Percentiles rank a stretch among this genome's conserved stretches.
Conservation (phyloP, 495 filamentous ascomycete genomes). For the Neurospora sp. region DNA sequence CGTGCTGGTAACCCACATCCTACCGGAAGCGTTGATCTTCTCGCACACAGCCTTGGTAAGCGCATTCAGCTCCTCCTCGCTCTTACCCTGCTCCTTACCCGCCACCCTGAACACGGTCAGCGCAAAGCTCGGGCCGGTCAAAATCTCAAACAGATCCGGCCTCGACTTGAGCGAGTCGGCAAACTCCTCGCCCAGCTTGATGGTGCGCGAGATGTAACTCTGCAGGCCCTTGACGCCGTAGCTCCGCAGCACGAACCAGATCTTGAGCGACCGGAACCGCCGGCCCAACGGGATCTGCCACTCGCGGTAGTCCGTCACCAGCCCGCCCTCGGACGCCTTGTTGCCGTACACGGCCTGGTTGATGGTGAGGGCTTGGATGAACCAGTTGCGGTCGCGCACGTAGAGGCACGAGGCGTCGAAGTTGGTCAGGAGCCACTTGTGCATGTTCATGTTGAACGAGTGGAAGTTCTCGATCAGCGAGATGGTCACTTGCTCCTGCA, state of each 20-base stretch:
- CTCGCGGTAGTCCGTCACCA: constrained; percentile 94
- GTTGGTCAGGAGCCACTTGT: constrained; percentile 95
- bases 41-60: constrained; percentile 75
- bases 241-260: constrained; percentile 90
- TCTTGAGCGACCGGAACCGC: constrained; percentile 85
- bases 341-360: constrained; percentile 73
- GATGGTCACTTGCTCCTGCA: constrained; percentile 42
- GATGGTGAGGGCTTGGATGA: constrained; percentile 72
- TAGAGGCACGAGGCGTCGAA: constrained; percentile 86
- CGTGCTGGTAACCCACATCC: constrained; percentile 77
- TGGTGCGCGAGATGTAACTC: constrained; percentile 55
- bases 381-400: constrained; percentile 60
- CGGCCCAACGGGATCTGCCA: constrained; percentile 95
- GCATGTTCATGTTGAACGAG: constrained; percentile 91
- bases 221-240: constrained; percentile 78
- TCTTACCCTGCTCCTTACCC: constrained; percentile 20
- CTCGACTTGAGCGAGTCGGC: constrained; percentile 43
- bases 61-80: constrained; percentile 46
- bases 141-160: constrained; percentile 65
- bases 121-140: constrained; percentile 66
- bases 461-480: constrained; percentile 58
- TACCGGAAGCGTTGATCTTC: constrained; percentile 58
- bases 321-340: constrained; percentile 63
- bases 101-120: constrained; percentile 65
- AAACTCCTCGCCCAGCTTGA: constrained; percentile 63